These are phyloP conservation scores for Furcasterigmium furcatum DNA, from an alignment of 2,329 filamentous ascomycete genomes.

Conservation along the genomic window DNA sequence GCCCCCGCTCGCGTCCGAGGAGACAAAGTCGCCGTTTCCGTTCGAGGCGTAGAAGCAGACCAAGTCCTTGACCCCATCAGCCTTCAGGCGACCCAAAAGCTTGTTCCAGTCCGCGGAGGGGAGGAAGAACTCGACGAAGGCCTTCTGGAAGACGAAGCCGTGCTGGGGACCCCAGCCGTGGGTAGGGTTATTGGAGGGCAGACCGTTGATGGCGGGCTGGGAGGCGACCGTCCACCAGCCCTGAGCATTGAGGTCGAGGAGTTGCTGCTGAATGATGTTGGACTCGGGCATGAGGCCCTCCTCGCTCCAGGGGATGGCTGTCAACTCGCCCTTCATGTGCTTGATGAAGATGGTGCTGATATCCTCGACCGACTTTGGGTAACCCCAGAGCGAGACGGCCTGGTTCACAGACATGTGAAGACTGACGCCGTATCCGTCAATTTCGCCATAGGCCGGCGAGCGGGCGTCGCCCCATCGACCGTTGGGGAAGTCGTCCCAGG, in stretches of 20 bases:
- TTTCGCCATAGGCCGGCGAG: constrained; percentile 91
- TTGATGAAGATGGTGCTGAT: constrained; percentile 77
- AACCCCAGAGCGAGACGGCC: constrained; percentile 81
- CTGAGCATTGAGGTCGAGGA: constrained; percentile 71
- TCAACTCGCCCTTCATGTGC: constrained; percentile 75
- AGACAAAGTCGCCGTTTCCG: constrained; percentile 70
- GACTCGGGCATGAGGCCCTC: constrained; percentile 84
- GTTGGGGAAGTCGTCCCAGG: constrained; percentile 98
- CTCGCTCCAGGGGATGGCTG: constrained; percentile 91
- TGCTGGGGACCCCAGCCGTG: constrained; percentile 93
- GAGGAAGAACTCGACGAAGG: constrained; percentile 96
- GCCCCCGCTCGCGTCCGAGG: constrained; percentile 53
- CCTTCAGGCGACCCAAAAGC: constrained; percentile 51
- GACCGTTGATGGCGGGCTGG: constrained; percentile 88
- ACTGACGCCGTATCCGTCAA: constrained; percentile 96
- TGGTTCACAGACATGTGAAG: constrained; percentile 85
- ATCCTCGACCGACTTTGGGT: constrained; percentile 66
- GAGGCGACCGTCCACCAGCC: constrained; percentile 98
- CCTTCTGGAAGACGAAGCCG: constrained; percentile 97
- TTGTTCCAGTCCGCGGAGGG: constrained; percentile 67
- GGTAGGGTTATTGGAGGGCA: constrained; percentile 69
- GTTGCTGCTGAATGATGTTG: constrained; percentile 70
- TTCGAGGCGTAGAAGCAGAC: constrained; percentile 90
- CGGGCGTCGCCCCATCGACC: constrained; percentile 92
- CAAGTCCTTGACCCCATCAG: constrained; percentile 19